Evolutionary conservation across 805 yeast genomes (phyloP).

Genomic region (Ogataea angusta): DNA sequence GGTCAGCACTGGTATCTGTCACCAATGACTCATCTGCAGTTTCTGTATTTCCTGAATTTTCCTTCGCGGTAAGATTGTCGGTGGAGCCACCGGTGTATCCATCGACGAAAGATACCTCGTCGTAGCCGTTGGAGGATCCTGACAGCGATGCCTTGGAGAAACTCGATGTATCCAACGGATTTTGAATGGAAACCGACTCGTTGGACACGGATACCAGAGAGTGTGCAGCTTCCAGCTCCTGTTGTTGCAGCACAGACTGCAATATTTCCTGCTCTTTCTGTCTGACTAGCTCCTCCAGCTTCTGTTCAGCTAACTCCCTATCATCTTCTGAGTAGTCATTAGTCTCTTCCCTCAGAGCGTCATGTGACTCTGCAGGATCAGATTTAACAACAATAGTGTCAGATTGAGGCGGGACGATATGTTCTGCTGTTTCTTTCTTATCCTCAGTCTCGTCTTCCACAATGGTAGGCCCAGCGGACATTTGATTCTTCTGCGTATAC

Average conservation of each 20-base stretch:
- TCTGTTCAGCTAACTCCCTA: constrained; percentile 25
- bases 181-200: constrained; percentile 10
- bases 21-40: constrained; percentile 6
- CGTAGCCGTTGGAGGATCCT: constrained; percentile 12
- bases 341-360: constrained; percentile 6
- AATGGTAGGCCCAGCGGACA: constrained; percentile 22
- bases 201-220: constrained; percentile 15
- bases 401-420: neutral
- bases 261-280: constrained; percentile 28
- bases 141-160: constrained; percentile 1
- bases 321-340: constrained; percentile 26
- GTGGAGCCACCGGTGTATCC: constrained; percentile 8
- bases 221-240: constrained; percentile 17
- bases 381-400: neutral
- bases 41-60: too few species aligned
- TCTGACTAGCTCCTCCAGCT: constrained; percentile 26
- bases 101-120: constrained; percentile 12
- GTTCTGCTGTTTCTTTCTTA: neutral
- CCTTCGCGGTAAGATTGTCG: constrained; percentile 1
- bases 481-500: constrained; percentile 19
- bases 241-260: constrained; percentile 20
- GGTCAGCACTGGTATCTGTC: constrained; percentile 11
- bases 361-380: constrained; percentile 11
- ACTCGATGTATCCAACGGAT: constrained; percentile 2
- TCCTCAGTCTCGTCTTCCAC: constrained; percentile 20